These are phyloP conservation scores for Juncus effusus DNA, from an alignment of 176 grass and related monocot genomes.

Conservation along the genomic window DNA sequence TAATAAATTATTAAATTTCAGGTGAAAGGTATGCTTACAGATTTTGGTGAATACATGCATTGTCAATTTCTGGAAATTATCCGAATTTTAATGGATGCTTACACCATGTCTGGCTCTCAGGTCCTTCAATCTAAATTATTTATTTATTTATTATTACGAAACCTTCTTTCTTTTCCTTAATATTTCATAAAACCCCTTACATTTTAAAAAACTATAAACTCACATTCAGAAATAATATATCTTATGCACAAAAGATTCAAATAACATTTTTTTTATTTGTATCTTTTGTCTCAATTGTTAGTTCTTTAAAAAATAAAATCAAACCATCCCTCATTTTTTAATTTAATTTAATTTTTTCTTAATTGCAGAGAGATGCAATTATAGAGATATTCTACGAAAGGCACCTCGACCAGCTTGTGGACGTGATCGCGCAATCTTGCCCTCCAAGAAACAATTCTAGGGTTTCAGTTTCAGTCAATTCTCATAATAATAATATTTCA, in stretches of 20 bases:
- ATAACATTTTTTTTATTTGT: too few relatives aligned
- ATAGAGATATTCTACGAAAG: slow-evolving; percentile 62
- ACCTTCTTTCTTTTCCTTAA: background rate
- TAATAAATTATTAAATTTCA: slow-evolving; percentile 33
- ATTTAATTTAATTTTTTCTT: slow-evolving; percentile 23
- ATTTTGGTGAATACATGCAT: slow-evolving; percentile 59
- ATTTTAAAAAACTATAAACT: background rate
- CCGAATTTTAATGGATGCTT: slow-evolving; percentile 49
- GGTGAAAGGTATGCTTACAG: slow-evolving; percentile 66
- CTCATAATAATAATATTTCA: slow-evolving; percentile 6
- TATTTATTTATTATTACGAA: slow-evolving; percentile 2
- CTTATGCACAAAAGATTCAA: background rate
- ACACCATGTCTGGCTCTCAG: slow-evolving; percentile 37
- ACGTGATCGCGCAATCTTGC: slow-evolving; percentile 64
- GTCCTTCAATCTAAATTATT: slow-evolving; percentile 19
- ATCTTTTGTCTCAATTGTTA: too few relatives aligned
- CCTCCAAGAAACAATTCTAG: slow-evolving; percentile 28
- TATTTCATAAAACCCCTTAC: background rate
- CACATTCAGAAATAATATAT: slow-evolving; percentile 8
- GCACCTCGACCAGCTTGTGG: slow-evolving; percentile 60
- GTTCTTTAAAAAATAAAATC: too few relatives aligned
- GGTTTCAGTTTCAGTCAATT: slow-evolving; percentile 25
- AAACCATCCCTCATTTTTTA: slow-evolving; percentile 9
- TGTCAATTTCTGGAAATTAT: slow-evolving; percentile 75
- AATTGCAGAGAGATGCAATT: slow-evolving; percentile 52